These are phyloP conservation scores for Solanum hybrid DNA, from an alignment of 305 asterid genomes.

Conservation along the genomic window DNA sequence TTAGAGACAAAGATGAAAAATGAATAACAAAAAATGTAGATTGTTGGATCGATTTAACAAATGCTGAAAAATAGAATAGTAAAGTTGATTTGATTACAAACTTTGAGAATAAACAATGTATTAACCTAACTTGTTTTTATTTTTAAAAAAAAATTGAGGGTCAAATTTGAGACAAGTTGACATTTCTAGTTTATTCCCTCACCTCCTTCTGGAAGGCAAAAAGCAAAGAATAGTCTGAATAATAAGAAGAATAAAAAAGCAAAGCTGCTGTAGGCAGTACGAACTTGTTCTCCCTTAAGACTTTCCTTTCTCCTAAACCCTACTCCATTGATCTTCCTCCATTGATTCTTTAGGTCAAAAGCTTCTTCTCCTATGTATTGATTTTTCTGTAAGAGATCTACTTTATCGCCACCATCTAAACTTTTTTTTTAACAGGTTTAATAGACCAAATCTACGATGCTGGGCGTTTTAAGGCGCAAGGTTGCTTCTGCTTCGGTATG, in stretches of 20 bases:
- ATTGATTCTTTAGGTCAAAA: neutral
- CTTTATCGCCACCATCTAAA: neutral
- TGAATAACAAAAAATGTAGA: neutral
- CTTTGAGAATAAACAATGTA: neutral
- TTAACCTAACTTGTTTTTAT: neutral
- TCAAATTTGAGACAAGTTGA: neutral
- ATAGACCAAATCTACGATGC: neutral
- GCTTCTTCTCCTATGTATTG: neutral
- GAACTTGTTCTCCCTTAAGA: neutral
- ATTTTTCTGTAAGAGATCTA: neutral
- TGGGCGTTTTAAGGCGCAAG: constrained; percentile 13
- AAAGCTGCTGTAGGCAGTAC: neutral
- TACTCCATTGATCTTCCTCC: neutral
- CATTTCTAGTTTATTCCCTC: neutral
- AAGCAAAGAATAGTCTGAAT: neutral
- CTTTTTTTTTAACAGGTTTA: neutral
- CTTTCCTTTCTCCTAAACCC: neutral
- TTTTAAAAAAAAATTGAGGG: neutral
- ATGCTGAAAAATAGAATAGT: neutral
- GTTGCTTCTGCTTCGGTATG: constrained; percentile 8
- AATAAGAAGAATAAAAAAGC: neutral
- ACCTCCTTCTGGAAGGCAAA: neutral
- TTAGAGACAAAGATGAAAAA: neutral
- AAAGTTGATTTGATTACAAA: neutral
- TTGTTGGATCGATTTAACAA: neutral